Base-by-base conservation (phyloP, 257 asterid species). In the Scutellaria barbata region DNA sequence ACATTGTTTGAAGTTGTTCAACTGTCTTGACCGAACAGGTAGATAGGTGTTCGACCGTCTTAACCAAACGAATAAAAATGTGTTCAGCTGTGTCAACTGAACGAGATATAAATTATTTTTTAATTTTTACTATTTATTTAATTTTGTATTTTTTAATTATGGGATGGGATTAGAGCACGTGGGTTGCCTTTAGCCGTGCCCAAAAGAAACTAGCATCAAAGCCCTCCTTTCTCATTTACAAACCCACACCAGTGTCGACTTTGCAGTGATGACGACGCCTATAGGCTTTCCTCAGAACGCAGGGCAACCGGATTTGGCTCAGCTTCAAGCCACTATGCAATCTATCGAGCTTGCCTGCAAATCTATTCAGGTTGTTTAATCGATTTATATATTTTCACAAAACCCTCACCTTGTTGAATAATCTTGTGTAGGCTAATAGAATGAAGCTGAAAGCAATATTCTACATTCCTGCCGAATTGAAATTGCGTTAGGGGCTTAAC, bases 311-410 rank as follows among this genome's bases (percentile, higher is more conserved):
- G 92, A 94, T 86, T 74, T 83, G 80, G 87, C 85, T 56, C 92
- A 89, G 75, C 89, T 94, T 50, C 96, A 83, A 75, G 90, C 92
- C 64, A 88, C 93, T 64, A 89, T 94, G 98, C 88, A 84, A 75
- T 81, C 95, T 20, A 76, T 94, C 63, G 99, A 94, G 79, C 66
- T 83, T 41, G 99, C 99, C 74, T 94, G 99, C 84, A 82, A 68
- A 78, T 83, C 96, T 14, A 85, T 94, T 41, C 96, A 91, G 99
- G 99, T 87, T 57, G 55, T 48, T 64, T 18, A 33, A 43, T 53
- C 61, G 39, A 54, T 68, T 43, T 70, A 53, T 61, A 4, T 18
- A 18, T 71, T 6, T 45, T 14, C 43, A 53, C 33, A 6, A 56
- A 75, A 73, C 81, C 80, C 81, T 77, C 37, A 71, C 50, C 22